These are phyloP conservation scores for Ochetophila trinervis DNA, from an alignment of 306 rosid genomes.

Conservation along the genomic window DNA sequence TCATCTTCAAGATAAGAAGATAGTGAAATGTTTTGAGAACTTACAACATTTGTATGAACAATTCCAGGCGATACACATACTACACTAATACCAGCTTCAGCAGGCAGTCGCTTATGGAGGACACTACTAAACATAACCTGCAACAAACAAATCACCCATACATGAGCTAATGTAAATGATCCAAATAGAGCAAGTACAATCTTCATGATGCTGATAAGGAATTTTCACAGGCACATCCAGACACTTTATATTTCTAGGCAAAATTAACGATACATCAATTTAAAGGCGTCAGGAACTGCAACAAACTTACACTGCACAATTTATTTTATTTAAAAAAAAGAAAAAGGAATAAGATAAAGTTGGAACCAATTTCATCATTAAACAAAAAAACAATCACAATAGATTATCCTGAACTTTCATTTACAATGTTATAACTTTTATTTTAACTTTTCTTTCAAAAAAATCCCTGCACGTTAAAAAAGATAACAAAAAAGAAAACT, in stretches of 20 bases:
- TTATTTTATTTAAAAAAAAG: too few relatives aligned
- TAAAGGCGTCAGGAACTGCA: too few relatives aligned
- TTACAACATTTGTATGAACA: constrained; percentile 94
- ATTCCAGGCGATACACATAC: constrained; percentile 93
- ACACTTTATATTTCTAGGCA: neutral
- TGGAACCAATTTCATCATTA: too few relatives aligned
- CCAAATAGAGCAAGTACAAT: neutral
- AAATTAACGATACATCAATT: neutral
- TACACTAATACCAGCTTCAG: constrained; percentile 75
- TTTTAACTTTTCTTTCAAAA: too few relatives aligned
- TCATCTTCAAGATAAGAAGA: neutral
- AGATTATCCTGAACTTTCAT: too few relatives aligned
- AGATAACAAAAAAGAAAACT: too few relatives aligned
- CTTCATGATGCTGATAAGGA: neutral
- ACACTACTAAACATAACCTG: constrained; percentile 95
- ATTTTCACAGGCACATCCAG: neutral
- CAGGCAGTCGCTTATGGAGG: constrained; percentile 75
- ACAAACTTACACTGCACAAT: too few relatives aligned
- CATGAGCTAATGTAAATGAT: neutral
- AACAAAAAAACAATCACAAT: too few relatives aligned
- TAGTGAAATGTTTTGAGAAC: constrained; percentile 29
- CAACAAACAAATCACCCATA: constrained; percentile 25
- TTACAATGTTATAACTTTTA: too few relatives aligned
- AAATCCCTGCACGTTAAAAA: too few relatives aligned
- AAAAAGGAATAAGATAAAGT: too few relatives aligned